Evolutionary conservation across 1,139 yeast species (phyloP), one percentile per base, ranked within the genome.

Genomic region (Blastobotrys ciferrii): DNA sequence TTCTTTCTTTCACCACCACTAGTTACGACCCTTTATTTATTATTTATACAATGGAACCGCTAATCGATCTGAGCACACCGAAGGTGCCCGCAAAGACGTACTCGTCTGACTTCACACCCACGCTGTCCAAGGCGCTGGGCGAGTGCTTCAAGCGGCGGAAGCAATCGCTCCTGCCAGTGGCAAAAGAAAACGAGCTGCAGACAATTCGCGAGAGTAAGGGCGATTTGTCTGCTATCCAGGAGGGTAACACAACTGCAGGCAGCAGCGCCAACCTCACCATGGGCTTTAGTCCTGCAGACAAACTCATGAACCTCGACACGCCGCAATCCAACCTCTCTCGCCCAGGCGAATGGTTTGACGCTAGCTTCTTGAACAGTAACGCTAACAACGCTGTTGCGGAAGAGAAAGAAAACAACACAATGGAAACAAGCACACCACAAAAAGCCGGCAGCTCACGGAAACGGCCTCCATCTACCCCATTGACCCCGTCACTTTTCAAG

Each of bases 21-120:
- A 20, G 2, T 2, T 42, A 5, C n/a, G 12, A 3, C 13, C 12
- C 12, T 18, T 17, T 13, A 6, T 36, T 41, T 46, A 17, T 25
- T 17, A 13, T 19, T 25, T 23, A 23, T 23, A 9, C 28, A 6
- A 54, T 54, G 56, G 49, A 52, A 14, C 47, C 55, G 6, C 53
- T 58, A 41, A 57, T 58, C 42, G 62, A 58, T 42, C 46, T 58
- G 42, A 51, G 55, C 36, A 58, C 61, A 3, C 62, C 62, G 3
- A 53, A 38, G 38, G 40, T 43, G 4, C 32, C 35, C 13, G 46
- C 49, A 17, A 23, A 17, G 15, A 37, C 43, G 6, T 45, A 45
- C 30, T 32, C 47, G n/a, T 43, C 54, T 5, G 60, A 57, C 30
- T 57, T 58, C 46, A 57, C 61, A 4, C 61, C 61, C 7, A 51